Base-by-base conservation (phyloP, 2,329 filamentous ascomycete species). In the Botrytis pseudocinerea region DNA sequence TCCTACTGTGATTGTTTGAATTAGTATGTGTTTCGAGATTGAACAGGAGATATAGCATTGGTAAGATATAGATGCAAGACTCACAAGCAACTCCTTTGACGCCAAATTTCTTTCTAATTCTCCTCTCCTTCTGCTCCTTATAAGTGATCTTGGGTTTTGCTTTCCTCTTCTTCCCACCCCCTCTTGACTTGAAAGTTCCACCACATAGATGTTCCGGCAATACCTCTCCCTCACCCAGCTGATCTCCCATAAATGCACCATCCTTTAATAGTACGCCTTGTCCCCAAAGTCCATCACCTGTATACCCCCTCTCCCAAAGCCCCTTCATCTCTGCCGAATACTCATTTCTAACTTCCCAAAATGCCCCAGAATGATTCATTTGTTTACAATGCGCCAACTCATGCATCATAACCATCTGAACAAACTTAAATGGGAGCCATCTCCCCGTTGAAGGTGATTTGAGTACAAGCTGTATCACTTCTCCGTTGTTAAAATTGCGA, bases 401-500 rank as follows among this genome's bases (percentile, higher is more conserved):
- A 81, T 97, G 94, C 89, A 97, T 95, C 94, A 97, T 97, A 76
- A 97, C 93, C 92, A 96, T 95, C 82, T 96, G 93, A 25, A 97
- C 92, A 79, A 94, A 94, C 75, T 89, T 86, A 79, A 96, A 94
- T 0, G 93, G 92, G 35, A 97, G 84, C 94, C 94, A 97, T 73
- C 84, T 87, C 40, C 89, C 88, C 0, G 87, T 87, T 7, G 83
- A 84, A 0, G 86, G 87, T 0, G 92, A 89, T 77, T 91, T 91
- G 40, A 97, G 87, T 1, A 97, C 94, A 1, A 97, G 87, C 82
- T 97, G 93, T 69, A 97, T 89, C 51, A 95, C 91, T 81, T 97
- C 94, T 48, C 94, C 94, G 12, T 91, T 92, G 77, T 97, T 97
- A 85, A 97, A 97, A 80, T 97, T 97, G 72, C 94, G 92, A 4